Evolutionary conservation across 805 yeast genomes (phyloP), one percentile per base, ranked within the genome.

Genomic region (Barnettozyma sp.): DNA sequence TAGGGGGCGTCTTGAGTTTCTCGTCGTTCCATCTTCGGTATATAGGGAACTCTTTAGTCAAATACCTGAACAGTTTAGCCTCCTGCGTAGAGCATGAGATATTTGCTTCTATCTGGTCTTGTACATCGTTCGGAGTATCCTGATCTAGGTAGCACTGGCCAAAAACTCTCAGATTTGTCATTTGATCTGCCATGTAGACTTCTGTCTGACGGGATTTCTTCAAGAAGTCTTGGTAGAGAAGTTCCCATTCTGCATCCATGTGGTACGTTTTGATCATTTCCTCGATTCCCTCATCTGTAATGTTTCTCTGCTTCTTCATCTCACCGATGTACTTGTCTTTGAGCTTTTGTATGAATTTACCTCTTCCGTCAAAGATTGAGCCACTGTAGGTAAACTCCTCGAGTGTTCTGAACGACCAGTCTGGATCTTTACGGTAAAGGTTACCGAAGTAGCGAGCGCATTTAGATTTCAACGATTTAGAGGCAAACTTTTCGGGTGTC

Each of bases 11-110:
- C 3, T 38, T 11, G 13, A 50, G 39, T 9, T 34, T 50, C 18
- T 56, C 59, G 8, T 66, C 62, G 32, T 60, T 58, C 67, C 67
- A 68, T 41, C 71, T 46, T 38, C 54, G 61, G 46, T 58, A 68
- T 13, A 51, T 49, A 7, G 74, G 73, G 13, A 49, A 55, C 32
- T 59, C 44, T 36, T 56, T 52, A 2, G 71, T 58, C 31, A 68
- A 45, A 60, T 65, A 68, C 22, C 62, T 66, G 50, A 65, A 67
- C 6, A 68, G 42, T 41, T 63, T 52, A 21, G 54, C 41, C 45
- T 68, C 72, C 14, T 37, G 38, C 19, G 40, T 39, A 20, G 34
- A 25, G 35, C 53, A 50, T 2, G 49, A 44, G 29, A 48, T 38
- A 8, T 32, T 32, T 6, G 31, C 19, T 19, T 45, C 44, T 22